phyloP scores from a whole-genome alignment of 768 basidiomycete species.

The Kwoniella bestiolae region DNA sequence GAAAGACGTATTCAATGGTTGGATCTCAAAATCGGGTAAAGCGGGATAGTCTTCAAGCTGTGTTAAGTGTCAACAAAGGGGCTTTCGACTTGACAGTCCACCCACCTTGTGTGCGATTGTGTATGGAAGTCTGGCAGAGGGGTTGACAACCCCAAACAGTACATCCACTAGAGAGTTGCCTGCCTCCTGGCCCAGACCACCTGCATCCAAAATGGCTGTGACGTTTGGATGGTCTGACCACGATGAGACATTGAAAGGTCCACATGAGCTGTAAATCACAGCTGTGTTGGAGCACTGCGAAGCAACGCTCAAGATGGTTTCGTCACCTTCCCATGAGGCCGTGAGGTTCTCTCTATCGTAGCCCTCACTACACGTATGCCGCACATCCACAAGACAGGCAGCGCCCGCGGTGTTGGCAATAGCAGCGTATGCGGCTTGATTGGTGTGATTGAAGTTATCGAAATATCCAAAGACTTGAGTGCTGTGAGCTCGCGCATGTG shows the following conservation, averaged over 20 bases:
- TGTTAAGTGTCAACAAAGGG: neutral
- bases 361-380: constrained; percentile 10
- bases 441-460: constrained; percentile 19
- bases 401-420: neutral
- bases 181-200: constrained; percentile 66
- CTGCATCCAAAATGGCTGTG: constrained; percentile 66
- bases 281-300: constrained; percentile 56
- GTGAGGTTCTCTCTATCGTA: constrained; percentile 58
- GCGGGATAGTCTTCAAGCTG: constrained; percentile 11
- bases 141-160: constrained; percentile 70
- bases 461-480: constrained; percentile 8
- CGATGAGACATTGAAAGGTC: constrained; percentile 59
- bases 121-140: constrained; percentile 70
- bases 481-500: neutral
- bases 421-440: constrained; percentile 8
- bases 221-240: constrained; percentile 75
- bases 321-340: constrained; percentile 70
- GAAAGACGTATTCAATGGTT: constrained; percentile 1
- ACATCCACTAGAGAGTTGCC: constrained; percentile 71
- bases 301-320: constrained; percentile 66
- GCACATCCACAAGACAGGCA: constrained; percentile 8
- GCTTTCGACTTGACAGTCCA: neutral
- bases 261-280: constrained; percentile 74
- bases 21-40: constrained; percentile 2
- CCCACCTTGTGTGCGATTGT: constrained; percentile 63